phyloP scores from a whole-genome alignment of 306 rosid genomes.

The Dicorynia guianensis region DNA sequence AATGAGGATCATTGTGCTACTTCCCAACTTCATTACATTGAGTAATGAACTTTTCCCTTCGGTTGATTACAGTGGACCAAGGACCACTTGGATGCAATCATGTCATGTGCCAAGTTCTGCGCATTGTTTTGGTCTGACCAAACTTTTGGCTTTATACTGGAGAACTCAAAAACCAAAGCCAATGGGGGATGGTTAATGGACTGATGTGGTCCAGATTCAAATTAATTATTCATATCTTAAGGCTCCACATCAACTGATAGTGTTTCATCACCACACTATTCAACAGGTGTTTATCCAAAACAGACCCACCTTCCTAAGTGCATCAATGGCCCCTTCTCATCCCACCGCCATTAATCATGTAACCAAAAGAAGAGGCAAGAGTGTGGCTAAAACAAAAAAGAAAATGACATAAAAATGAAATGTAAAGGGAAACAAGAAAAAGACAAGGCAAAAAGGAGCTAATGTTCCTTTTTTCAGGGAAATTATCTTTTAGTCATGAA shows the following conservation, averaged over 20 bases:
- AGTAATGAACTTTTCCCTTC: too few species aligned
- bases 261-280: slow-evolving; percentile 63
- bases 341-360: slow-evolving; percentile 58
- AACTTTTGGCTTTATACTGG: too few species aligned
- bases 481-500: background rate
- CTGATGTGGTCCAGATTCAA: slow-evolving; percentile 52
- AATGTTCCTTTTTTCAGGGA: background rate
- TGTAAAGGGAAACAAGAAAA: slow-evolving; percentile 33
- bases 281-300: slow-evolving; percentile 49
- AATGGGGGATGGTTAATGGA: slow-evolving; percentile 36
- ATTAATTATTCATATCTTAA: slow-evolving; percentile 32
- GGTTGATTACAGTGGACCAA: too few species aligned
- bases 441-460: slow-evolving; percentile 19
- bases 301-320: slow-evolving; percentile 54
- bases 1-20: slow-evolving; percentile 28
- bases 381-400: background rate
- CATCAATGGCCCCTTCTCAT: slow-evolving; percentile 50
- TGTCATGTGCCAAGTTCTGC: too few species aligned
- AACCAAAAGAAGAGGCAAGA: slow-evolving; percentile 56
- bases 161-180: too few species aligned
- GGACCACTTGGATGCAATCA: too few species aligned
- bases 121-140: too few species aligned
- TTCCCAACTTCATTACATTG: background rate
- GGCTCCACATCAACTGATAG: slow-evolving; percentile 64
- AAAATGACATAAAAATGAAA: slow-evolving; percentile 34